These are phyloP conservation scores for Septoria linicola DNA, from an alignment of 2,329 filamentous ascomycete genomes.

Conservation along the genomic window DNA sequence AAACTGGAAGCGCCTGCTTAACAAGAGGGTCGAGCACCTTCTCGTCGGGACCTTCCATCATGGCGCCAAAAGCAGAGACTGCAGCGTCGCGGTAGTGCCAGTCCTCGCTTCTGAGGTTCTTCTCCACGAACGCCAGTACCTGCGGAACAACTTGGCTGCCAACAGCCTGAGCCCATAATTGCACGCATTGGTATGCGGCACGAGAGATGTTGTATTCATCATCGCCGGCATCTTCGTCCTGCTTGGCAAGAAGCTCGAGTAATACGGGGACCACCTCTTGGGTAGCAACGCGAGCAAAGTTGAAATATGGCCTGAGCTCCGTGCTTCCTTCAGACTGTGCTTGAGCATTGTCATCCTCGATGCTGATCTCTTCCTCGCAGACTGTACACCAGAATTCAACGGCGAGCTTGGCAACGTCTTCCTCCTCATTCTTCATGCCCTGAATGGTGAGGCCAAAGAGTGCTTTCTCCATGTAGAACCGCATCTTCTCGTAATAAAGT, in stretches of 20 bases:
- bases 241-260: conserved; percentile 84
- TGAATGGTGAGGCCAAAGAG: conserved; percentile 95
- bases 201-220: conserved; percentile 97
- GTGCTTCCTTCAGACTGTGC: conserved; percentile 69
- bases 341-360: conserved; percentile 93
- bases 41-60: conserved; percentile 97
- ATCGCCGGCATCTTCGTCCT: conserved; percentile 94
- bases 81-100: conserved; percentile 95
- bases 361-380: conserved; percentile 96
- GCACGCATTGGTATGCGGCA: conserved; percentile 92
- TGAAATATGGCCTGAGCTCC: conserved; percentile 88
- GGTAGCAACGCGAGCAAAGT: conserved; percentile 90
- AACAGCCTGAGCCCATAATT: conserved; percentile 92
- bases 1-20: conserved; percentile 87
- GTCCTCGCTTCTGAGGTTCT: conserved; percentile 83
- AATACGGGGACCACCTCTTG: conserved; percentile 93
- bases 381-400: conserved; percentile 99
- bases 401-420: conserved; percentile 95
- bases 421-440: conserved; percentile 97
- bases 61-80: conserved; percentile 94
- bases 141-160: conserved; percentile 78
- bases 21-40: conserved; percentile 89
- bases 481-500: conserved; percentile 99
- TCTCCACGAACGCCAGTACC: conserved; percentile 88
- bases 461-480: conserved; percentile 97